phyloP scores from a whole-genome alignment of 2,329 filamentous ascomycete genomes.

The Cladosporium cucumerinum region DNA sequence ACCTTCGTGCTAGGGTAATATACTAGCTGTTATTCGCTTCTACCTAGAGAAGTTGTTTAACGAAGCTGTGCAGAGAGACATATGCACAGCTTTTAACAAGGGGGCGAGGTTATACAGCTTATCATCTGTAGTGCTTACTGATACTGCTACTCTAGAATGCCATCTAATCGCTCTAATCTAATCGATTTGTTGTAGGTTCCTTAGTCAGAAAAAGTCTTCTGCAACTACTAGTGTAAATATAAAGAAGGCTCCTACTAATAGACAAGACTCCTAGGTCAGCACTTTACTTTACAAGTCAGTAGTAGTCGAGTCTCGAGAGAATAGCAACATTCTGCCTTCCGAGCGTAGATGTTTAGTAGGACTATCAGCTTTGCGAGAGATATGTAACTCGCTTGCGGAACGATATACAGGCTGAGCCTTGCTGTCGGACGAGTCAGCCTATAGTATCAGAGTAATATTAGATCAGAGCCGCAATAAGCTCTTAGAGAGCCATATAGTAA shows the following conservation, averaged over 20 bases:
- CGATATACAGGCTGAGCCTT: too few relatives aligned
- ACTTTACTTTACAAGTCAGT: too few relatives aligned
- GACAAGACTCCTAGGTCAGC: background rate
- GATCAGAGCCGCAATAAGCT: too few relatives aligned
- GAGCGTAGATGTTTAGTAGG: too few relatives aligned
- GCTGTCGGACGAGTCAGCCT: too few relatives aligned
- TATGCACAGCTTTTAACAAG: background rate
- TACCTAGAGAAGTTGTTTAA: background rate
- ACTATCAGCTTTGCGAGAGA: too few relatives aligned
- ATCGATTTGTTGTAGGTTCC: background rate
- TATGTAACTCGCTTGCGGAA: too few relatives aligned
- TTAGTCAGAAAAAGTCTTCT: background rate
- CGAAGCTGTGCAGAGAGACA: background rate
- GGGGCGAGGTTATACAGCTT: background rate
- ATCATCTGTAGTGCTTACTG: background rate
- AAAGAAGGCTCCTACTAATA: background rate
- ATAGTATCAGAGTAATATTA: too few relatives aligned
- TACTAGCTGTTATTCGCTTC: background rate
- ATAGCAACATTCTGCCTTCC: too few relatives aligned
- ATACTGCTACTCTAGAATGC: background rate
- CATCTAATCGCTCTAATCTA: too few relatives aligned
- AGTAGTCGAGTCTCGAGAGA: too few relatives aligned
- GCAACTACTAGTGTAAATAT: background rate
- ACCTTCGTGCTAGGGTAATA: background rate
- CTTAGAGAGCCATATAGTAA: too few relatives aligned